A percentile compares a stretch with the other conserved stretches of the same genome.
phyloP scores from a whole-genome alignment of 495 filamentous ascomycete species.

The Penicillium dipodomyicola region DNA sequence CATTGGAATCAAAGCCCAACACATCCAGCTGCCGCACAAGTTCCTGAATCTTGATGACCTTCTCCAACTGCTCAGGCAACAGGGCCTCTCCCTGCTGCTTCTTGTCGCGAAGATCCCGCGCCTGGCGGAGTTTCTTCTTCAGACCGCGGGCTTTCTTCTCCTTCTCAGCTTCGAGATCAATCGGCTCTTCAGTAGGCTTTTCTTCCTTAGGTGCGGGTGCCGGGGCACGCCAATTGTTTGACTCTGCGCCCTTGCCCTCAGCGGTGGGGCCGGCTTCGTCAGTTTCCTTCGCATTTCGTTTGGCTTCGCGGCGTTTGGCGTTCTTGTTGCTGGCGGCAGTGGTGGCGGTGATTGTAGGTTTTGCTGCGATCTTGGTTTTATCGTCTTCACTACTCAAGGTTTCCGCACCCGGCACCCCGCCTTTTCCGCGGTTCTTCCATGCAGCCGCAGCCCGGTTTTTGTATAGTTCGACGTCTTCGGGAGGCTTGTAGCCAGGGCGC shows the following conservation, averaged over 20 bases:
- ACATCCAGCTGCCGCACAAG: conserved; percentile 83
- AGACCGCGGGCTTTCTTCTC: conserved; percentile 91
- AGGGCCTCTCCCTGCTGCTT: conserved; percentile 80
- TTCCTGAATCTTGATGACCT: conserved; percentile 95
- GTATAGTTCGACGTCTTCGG: conserved; percentile 95
- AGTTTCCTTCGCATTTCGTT: conserved; percentile 75
- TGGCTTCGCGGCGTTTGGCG: conserved; percentile 86
- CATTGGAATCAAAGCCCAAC: conserved; percentile 76
- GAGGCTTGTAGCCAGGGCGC: conserved; percentile 87
- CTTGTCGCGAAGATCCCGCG: conserved; percentile 84
- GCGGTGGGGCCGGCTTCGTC: conserved; percentile 38
- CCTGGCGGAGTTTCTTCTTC: conserved; percentile 95
- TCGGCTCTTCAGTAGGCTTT: conserved; percentile 31
- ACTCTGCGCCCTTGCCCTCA: conserved; percentile 39
- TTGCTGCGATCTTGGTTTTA: conserved; percentile 33
- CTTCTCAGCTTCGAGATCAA: conserved; percentile 71
- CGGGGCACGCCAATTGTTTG: conserved; percentile 30
- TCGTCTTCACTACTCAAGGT: conserved; percentile 52
- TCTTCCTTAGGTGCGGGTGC: conserved; percentile 27
- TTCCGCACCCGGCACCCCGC: conserved; percentile 79
- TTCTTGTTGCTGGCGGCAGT: conserved; percentile 74
- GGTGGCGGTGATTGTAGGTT: conserved; percentile 11
- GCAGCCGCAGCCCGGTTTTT: conserved; percentile 86
- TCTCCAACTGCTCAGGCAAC: conserved; percentile 93
- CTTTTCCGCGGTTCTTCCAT: conserved; percentile 77